Evolutionary conservation across 768 basidiomycete genomes (phyloP).

Genomic region (Xanthoconium purpureum): DNA sequence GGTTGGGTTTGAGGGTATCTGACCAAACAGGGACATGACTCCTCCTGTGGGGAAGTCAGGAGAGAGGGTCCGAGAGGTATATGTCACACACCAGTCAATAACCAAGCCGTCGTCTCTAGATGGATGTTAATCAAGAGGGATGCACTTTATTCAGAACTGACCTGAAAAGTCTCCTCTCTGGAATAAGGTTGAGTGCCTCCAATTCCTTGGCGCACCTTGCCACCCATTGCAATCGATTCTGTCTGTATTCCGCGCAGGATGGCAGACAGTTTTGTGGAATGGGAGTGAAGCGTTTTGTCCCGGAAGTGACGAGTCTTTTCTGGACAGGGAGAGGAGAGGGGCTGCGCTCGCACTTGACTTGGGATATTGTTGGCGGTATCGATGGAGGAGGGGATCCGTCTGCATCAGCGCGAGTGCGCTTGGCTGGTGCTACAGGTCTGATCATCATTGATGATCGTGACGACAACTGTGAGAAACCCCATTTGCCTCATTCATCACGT

Average conservation of each 20-base stretch:
- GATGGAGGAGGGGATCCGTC: neutral
- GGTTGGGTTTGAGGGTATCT: constrained; percentile 28
- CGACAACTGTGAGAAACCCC: constrained; percentile 2
- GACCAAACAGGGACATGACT: constrained; percentile 32
- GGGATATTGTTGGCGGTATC: neutral
- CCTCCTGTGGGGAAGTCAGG: constrained; percentile 20
- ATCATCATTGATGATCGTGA: neutral
- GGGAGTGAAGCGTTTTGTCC: constrained; percentile 29
- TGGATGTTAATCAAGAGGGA: neutral
- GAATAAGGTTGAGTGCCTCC: constrained; percentile 18
- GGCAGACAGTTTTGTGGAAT: constrained; percentile 26
- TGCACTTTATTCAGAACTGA: constrained; percentile 9
- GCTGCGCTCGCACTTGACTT: constrained; percentile 23
- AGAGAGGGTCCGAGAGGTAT: neutral
- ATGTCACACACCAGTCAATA: constrained; percentile 27
- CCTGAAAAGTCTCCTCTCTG: constrained; percentile 29
- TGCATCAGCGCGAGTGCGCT: constrained; percentile 10
- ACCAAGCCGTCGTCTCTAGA: constrained; percentile 30
- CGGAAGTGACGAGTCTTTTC: constrained; percentile 24
- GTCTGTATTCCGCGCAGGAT: constrained; percentile 15
- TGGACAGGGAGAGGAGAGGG: constrained; percentile 9
- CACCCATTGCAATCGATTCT: constrained; percentile 24
- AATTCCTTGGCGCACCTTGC: constrained; percentile 18
- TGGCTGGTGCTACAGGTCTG: constrained; percentile 5
- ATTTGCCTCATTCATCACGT: no score